Percentiles rank a stretch among this genome's conserved stretches.
Evolutionary conservation across 352 stramenopile species (phyloP).

Genomic region (Pythium biforme): DNA sequence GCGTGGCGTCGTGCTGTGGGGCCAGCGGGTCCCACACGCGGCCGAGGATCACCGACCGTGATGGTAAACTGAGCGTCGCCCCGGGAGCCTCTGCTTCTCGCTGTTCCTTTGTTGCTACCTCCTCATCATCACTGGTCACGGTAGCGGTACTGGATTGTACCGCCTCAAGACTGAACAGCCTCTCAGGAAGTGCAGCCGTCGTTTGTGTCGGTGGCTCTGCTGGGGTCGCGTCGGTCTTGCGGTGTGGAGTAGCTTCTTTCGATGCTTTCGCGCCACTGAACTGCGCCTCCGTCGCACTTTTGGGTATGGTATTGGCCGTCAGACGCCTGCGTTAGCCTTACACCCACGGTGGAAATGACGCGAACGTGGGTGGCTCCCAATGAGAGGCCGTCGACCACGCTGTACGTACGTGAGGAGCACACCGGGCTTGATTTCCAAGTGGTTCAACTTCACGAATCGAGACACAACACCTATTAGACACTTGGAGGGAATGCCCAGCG

Average conservation of each 20-base stretch:
- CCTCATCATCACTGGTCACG: neutral
- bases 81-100: slow-evolving; percentile 3
- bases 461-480: slow-evolving; percentile 7
- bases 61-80: slow-evolving; percentile 36
- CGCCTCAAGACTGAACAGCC: neutral
- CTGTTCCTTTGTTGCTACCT: neutral
- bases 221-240: neutral
- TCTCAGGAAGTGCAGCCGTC: neutral
- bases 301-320: neutral
- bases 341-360: neutral
- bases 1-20: slow-evolving; percentile 36
- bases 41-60: slow-evolving; percentile 57
- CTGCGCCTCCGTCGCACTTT: slow-evolving; percentile 21
- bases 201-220: neutral
- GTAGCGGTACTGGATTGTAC: neutral
- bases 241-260: neutral
- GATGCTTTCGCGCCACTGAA: neutral
- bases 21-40: slow-evolving; percentile 63
- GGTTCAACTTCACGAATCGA: slow-evolving; percentile 49
- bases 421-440: slow-evolving; percentile 83
- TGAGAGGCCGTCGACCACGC: neutral
- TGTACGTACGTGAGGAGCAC: slow-evolving; percentile 74
- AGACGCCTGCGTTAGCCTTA: slow-evolving; percentile 1
- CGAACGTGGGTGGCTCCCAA: neutral
- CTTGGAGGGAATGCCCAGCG: too few relatives aligned